Evolutionary conservation across 257 asterid species (phyloP).

Genomic region (Plantago elongata): DNA sequence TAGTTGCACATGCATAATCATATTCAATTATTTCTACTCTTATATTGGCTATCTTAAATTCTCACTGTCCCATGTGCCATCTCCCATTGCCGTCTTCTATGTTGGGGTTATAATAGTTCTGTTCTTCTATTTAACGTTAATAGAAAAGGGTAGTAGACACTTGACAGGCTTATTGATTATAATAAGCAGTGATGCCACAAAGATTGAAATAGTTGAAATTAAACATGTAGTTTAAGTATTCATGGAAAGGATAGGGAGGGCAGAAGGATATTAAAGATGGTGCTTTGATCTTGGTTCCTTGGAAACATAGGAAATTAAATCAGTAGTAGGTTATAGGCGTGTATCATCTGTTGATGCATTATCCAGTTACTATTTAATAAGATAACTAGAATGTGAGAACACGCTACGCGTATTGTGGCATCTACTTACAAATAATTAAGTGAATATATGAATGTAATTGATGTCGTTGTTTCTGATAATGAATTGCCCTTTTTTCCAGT

Average conservation of each 20-base stretch:
- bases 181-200: neutral
- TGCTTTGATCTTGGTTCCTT: constrained; percentile 3
- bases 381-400: too few species aligned
- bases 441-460: too few species aligned
- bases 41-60: neutral
- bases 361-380: neutral
- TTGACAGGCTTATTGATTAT: neutral
- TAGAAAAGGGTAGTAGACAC: constrained; percentile 2
- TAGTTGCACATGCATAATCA: neutral
- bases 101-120: neutral
- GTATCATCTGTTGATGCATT: constrained; percentile 4
- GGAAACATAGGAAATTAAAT: neutral
- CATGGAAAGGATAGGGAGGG: too few species aligned
- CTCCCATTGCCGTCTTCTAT: neutral
- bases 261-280: neutral
- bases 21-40: neutral
- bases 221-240: neutral
- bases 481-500: too few species aligned
- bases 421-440: too few species aligned
- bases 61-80: neutral
- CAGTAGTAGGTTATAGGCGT: constrained; percentile 1
- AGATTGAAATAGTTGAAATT: neutral
- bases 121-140: constrained; percentile 10
- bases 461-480: too few species aligned
- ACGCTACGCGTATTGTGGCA: too few species aligned